Conservation (phyloP, 2,329 filamentous ascomycete genomes). For the Pyricularia sp. region DNA sequence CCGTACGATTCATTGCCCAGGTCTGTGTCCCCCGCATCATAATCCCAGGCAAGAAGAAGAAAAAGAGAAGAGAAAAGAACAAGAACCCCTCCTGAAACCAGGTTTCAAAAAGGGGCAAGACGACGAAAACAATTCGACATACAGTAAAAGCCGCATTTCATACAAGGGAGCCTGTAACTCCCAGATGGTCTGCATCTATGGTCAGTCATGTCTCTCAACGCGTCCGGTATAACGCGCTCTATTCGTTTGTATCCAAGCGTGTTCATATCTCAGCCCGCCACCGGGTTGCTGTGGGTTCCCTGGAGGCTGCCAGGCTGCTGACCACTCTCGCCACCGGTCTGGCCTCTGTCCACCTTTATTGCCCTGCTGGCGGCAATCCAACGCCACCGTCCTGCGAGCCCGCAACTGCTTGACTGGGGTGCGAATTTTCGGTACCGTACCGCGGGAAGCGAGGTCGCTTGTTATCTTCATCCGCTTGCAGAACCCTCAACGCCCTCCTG, state of each 20-base stretch:
- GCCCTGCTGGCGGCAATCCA: background rate
- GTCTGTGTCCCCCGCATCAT: background rate
- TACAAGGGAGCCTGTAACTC: background rate
- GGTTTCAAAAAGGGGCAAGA: background rate
- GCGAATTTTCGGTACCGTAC: background rate
- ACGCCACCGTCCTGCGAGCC: background rate
- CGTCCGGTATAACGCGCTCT: background rate
- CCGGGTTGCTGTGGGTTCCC: background rate
- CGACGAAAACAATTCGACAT: background rate
- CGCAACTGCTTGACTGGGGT: background rate
- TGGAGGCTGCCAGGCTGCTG: background rate
- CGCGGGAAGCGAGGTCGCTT: background rate
- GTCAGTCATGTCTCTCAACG: background rate
- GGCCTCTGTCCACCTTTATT: background rate
- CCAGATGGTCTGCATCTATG: background rate
- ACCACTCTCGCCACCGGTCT: background rate
- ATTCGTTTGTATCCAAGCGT: background rate
- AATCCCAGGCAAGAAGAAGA: background rate
- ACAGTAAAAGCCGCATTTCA: background rate
- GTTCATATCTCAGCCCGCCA: background rate
- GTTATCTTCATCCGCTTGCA: conserved; percentile 21
- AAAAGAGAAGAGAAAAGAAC: background rate
- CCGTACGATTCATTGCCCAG: background rate
- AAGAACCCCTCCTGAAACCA: background rate
- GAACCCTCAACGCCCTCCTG: conserved; percentile 63